Base-by-base conservation (phyloP, 2,329 filamentous ascomycete genomes). In the Colletotrichum liaoningense region DNA sequence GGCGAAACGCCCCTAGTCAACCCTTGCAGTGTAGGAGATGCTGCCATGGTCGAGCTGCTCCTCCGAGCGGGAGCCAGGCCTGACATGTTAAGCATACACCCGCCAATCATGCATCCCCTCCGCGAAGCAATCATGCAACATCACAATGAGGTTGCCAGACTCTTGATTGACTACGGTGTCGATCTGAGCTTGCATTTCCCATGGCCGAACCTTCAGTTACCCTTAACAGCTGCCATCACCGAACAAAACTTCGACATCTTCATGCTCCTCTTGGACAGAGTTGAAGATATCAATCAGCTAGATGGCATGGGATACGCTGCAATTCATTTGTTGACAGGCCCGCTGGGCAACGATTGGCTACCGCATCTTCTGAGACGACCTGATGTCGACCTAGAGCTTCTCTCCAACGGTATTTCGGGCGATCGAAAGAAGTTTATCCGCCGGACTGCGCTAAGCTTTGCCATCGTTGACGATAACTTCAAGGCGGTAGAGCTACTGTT, bases 371-470 rank as follows among this genome's bases (percentile, higher is more conserved):
- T 75, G 12, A 24, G 55, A 54, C 42, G 67, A 35, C 66, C 54
- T 2, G 73, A 64, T 26, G n/a, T 71, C 1, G 28, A 74, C 7
- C 58, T 75, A 24, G 69, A 75, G 5, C 60, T 70, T 30, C 33
- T 67, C 22, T 55, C 67, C 1, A 35, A 73, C 5, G 56, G 33
- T 2, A 8, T 58, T n/a, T n/a, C 24, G 8, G 56, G 30, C 8
- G 22, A 55, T 6, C 4, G n/a, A 26, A 24, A 12, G 26, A 9
- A 19, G 11, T 9, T 28, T 7, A 9, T 64, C 9, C 26, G 49
- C 49, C 46, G 56, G 42, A 77, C 77, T 22, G 75, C 78, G 28
- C 35, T 79, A 24, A 67, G 67, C 74, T 64, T 75, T 33, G 77
- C 78, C 9, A 75, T 77, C 9, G 24, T 38, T 35, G 28, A 74